Conservation (phyloP, 305 asterid genomes). For the Solanum hybrid region DNA sequence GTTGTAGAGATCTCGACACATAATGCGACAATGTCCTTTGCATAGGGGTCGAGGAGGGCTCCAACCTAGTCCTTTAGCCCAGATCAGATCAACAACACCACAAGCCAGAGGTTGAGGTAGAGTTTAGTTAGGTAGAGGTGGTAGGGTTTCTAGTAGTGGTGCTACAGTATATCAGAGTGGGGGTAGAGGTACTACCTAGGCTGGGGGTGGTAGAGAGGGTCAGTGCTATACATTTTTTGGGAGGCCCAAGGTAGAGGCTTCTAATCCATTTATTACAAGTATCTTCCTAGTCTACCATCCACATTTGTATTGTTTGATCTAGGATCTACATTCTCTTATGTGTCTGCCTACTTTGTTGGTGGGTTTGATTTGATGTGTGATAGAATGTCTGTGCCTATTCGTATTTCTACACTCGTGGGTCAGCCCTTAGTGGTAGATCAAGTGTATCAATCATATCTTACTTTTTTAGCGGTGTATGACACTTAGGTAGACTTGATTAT, state of each 20-base stretch:
- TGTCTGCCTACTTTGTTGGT: not conserved
- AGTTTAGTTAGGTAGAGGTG: not conserved
- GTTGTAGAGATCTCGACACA: too few relatives aligned
- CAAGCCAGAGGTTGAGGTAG: not conserved
- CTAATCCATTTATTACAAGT: not conserved
- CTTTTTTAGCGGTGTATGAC: not conserved
- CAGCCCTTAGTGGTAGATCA: not conserved
- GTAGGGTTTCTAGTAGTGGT: not conserved
- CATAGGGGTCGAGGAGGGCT: not conserved
- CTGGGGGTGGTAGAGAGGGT: too few relatives aligned
- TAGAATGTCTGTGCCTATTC: not conserved
- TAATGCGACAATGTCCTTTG: too few relatives aligned
- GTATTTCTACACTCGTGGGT: not conserved
- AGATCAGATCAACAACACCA: not conserved
- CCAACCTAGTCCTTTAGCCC: not conserved
- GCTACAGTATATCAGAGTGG: not conserved
- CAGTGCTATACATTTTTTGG: not conserved
- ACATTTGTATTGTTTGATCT: not conserved
- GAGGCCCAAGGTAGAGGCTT: not conserved
- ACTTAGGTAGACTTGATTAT: not conserved
- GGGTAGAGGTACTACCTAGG: not conserved
- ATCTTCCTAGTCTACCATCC: not conserved
- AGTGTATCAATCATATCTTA: not conserved
- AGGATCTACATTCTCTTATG: not conserved
- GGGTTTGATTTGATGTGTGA: not conserved